Evolutionary conservation across 306 rosid species (phyloP).

Genomic region (Prunus mira): DNA sequence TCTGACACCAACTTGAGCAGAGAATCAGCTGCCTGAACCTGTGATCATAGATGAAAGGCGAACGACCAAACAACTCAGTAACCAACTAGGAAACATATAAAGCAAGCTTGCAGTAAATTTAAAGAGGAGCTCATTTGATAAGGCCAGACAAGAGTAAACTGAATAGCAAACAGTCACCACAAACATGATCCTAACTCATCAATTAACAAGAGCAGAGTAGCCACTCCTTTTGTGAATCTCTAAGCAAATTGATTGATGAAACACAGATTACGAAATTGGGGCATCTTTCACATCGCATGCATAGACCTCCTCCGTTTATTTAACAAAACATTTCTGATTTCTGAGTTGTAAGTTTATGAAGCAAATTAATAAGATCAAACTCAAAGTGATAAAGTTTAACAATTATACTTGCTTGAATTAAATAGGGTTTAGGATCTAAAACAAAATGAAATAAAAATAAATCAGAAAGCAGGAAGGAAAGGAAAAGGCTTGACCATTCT

Average conservation of each 20-base stretch:
- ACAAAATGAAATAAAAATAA: neutral
- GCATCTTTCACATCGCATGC: neutral
- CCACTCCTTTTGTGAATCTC: neutral
- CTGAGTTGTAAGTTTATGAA: neutral
- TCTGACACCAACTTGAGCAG: slow-evolving; percentile 76
- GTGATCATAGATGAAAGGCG: neutral
- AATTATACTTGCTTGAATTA: neutral
- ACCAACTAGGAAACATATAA: neutral
- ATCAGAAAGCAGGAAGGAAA: neutral
- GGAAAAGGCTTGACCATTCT: slow-evolving; percentile 54
- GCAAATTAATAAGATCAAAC: neutral
- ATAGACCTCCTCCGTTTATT: neutral
- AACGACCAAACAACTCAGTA: neutral
- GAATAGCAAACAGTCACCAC: neutral
- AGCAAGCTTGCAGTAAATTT: neutral
- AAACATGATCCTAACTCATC: neutral
- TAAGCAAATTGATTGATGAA: neutral
- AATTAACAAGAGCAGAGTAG: neutral
- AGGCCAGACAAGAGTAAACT: neutral
- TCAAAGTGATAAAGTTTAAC: neutral
- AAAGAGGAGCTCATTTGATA: neutral
- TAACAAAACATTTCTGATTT: neutral
- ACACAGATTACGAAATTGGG: neutral
- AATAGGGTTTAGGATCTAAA: neutral
- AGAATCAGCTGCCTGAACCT: slow-evolving; percentile 87